Evolutionary conservation across 2,329 filamentous ascomycete species (phyloP).

Genomic region (Lecanicillium sp.): DNA sequence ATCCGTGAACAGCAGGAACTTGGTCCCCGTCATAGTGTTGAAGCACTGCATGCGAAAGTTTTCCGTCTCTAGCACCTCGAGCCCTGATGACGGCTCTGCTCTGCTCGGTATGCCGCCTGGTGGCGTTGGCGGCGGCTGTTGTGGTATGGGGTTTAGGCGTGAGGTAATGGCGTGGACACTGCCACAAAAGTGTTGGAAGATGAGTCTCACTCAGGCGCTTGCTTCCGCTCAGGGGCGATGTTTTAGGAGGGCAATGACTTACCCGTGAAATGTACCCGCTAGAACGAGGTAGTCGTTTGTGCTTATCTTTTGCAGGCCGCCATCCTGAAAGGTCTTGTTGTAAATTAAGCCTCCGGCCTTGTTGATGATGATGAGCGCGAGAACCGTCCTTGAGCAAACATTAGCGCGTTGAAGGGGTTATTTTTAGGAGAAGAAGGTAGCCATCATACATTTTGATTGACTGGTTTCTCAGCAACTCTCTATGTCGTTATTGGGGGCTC

Average conservation of each 20-base stretch:
- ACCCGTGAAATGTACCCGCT: slow-evolving; percentile 96
- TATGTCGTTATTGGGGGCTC: too few species aligned
- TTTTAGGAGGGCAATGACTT: slow-evolving; percentile 20
- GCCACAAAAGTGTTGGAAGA: not conserved
- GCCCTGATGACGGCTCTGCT: slow-evolving; percentile 63
- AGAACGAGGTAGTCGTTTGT: slow-evolving; percentile 97
- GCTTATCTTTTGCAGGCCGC: slow-evolving; percentile 75
- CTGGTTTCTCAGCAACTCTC: too few species aligned
- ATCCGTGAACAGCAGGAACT: slow-evolving; percentile 94
- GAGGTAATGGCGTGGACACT: slow-evolving; percentile 65
- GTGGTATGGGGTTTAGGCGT: slow-evolving; percentile 50
- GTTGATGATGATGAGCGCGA: slow-evolving; percentile 95
- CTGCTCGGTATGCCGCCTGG: slow-evolving; percentile 35
- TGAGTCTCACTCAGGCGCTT: slow-evolving; percentile 2
- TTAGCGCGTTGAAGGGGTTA: slow-evolving; percentile 1
- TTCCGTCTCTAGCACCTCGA: slow-evolving; percentile 89
- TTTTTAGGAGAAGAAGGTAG: too few species aligned
- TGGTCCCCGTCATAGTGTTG: slow-evolving; percentile 86
- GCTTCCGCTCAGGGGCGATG: slow-evolving; percentile 4
- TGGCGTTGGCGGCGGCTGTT: slow-evolving; percentile 21
- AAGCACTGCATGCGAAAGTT: slow-evolving; percentile 96
- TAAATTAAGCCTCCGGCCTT: slow-evolving; percentile 96
- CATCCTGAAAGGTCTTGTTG: slow-evolving; percentile 86
- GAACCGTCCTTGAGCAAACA: slow-evolving; percentile 65
- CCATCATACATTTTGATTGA: too few species aligned